Base-by-base conservation (phyloP, 2,329 filamentous ascomycete species). In the Calonectria pteridis region DNA sequence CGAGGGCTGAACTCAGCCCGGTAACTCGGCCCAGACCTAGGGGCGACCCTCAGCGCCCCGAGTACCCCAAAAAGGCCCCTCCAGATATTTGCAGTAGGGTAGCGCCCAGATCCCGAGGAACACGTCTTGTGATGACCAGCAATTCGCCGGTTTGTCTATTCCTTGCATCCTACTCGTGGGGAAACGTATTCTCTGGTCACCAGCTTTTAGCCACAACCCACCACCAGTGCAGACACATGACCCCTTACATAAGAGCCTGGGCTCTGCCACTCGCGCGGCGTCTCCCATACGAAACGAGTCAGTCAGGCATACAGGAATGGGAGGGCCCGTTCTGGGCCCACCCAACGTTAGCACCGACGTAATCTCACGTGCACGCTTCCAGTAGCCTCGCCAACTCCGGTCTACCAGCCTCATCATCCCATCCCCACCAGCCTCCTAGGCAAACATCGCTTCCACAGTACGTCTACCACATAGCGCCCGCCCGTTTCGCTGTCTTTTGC, bases 341-440 rank as follows among this genome's bases (percentile, higher is more conserved):
- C 55, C 11, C 55, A 26, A 6, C 55, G 23, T 29, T 26, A 37
- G 55, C 55, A 73, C 62, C 77, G 75, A 78, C 77, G 74, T 78
- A 80, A 79, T 80, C 76, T 79, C 78, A 80, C 78, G 78, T 80
- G 78, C 73, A 72, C 69, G 31, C 40, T 35, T 64, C 67, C 71
- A 46, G 67, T 23, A 46, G 33, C 33, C 43, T 55, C 29, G 49
- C 28, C 63, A 40, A 31, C 18, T 40, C 16, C 14, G 16, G 20
- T 31, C 35, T 31, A 64, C 35, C 43, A 75, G 71, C 75, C 74
- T 79, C 71, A 69, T 74, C 68, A 59, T 77, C 33, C 70, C 73
- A 76, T 76, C 71, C 53, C 18, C 31, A 46, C 72, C 70, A 31
- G 40, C 55, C 50, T 37, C 37, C 53, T 58, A 64, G 28, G 46